phyloP scores from a whole-genome alignment of 2,329 filamentous ascomycete genomes.

The Orbilia oligospora region DNA sequence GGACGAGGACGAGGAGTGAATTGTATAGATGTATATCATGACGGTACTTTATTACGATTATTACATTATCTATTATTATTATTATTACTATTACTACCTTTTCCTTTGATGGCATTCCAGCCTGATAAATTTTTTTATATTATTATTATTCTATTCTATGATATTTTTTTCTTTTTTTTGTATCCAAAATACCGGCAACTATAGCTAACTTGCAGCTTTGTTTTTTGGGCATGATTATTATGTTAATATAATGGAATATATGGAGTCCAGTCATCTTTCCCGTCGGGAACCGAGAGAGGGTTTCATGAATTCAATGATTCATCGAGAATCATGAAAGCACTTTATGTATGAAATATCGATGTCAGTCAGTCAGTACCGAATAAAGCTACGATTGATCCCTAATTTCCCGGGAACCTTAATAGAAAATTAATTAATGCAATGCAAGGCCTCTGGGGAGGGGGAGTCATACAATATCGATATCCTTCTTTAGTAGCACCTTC shows the following conservation, averaged over 20 bases:
- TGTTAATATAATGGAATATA: too few species aligned
- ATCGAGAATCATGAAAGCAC: conserved; percentile 15
- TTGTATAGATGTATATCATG: conserved; percentile 21
- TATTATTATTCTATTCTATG: too few species aligned
- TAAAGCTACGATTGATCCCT: background rate
- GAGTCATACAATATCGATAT: conserved; percentile 2
- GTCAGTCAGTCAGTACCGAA: too few species aligned
- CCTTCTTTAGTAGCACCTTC: too few species aligned
- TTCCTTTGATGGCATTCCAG: background rate
- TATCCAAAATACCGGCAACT: too few species aligned
- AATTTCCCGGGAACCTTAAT: background rate
- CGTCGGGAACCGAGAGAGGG: background rate
- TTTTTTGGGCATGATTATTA: too few species aligned
- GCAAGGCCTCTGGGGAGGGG: background rate
- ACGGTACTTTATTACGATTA: too few species aligned
- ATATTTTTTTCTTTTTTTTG: background rate
- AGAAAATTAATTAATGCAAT: too few species aligned
- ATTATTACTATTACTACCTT: background rate
- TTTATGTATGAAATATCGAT: too few species aligned
- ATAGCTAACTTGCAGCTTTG: background rate
- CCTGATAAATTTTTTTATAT: background rate
- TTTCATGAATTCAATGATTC: conserved; percentile 9
- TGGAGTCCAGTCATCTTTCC: background rate
- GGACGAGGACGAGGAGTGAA: background rate
- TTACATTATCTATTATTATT: too few species aligned